Conservation (phyloP, 164 flowering plant genomes). For the Vitis labrusca region DNA sequence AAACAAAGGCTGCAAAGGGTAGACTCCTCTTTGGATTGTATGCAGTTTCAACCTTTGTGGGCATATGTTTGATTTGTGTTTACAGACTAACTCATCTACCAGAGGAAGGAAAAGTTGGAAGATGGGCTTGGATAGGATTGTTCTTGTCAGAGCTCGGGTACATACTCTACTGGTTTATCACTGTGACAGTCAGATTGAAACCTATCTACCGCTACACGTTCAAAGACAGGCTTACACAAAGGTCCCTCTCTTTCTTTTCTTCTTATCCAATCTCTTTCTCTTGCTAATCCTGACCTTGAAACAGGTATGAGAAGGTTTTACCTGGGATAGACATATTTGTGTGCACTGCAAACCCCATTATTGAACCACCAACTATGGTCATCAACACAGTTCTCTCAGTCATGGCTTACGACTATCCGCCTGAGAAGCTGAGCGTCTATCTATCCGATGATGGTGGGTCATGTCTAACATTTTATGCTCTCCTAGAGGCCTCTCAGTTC, state of each 20-base stretch:
- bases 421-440: constrained; percentile 40
- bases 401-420: constrained; percentile 46
- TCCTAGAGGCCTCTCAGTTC: constrained; percentile 44
- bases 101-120: neutral
- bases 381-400: constrained; percentile 40
- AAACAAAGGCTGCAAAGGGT: constrained; percentile 25
- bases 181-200: constrained; percentile 30
- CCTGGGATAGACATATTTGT: constrained; percentile 42
- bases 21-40: constrained; percentile 14
- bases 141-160: constrained; percentile 43
- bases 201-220: constrained; percentile 30
- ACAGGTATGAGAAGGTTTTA: constrained; percentile 21
- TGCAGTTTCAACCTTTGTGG: constrained; percentile 17
- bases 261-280: too few species aligned
- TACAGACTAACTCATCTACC: constrained; percentile 34
- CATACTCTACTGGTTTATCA: constrained; percentile 37
- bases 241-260: constrained; percentile 10
- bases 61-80: constrained; percentile 24
- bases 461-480: constrained; percentile 40
- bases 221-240: constrained; percentile 30
- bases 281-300: too few species aligned
- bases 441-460: constrained; percentile 52
- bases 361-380: constrained; percentile 44
- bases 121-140: constrained; percentile 38
- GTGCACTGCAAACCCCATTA: constrained; percentile 47